Evolutionary conservation across 495 filamentous ascomycete species (phyloP), one percentile per base, ranked within the genome.

Genomic region (Penicillium salamii): DNA sequence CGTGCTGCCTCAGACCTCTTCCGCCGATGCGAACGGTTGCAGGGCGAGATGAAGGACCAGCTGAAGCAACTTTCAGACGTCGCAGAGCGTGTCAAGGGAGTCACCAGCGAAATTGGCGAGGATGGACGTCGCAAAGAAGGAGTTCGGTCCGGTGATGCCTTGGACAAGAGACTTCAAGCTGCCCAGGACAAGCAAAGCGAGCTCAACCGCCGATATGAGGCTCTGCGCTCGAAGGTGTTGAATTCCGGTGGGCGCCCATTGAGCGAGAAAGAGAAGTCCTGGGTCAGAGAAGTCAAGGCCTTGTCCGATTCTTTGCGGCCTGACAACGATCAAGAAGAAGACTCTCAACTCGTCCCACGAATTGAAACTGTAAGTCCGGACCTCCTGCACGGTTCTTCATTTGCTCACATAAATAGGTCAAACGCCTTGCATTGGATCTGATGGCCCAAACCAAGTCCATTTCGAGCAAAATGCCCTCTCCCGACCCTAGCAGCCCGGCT

Each of bases 1-100:
- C 61, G 77, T 42, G 89, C 88, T 9, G 90, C 88, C 2, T 81
- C 90, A 1, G 89, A 95, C 57, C 72, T 96, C 7, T 95, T 95
- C 72, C 77, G 84, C 13, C 79, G 86, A 18, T 91, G 87, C 56
- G 81, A 90, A 57, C 72, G 84, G 12, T 68, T 96, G 33, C 83
- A 82, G 57, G 71, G 74, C 2, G 89, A 95, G 64, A 75, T 95
- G 42, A 67, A 70, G 21, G 81, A 84, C 28, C 90, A 95, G 62
- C 75, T 95, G 36, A 73, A 63, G 50, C 82, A 84, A 53, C 78
- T 83, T 4, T 78, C 80, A n/a, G 80, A 88, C 63, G 77, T 87
- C 4, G 83, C 82, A 28, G 68, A 76, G 33, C 78, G 80, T 31
- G 79, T 91, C 42, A 84, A 90, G 49, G 70, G 67, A 7, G 73